A percentile compares a stretch with the other conserved stretches of the same genome.
Evolutionary conservation across 2,329 filamentous ascomycete species (phyloP).

Genomic region (Drechmeria coniospora): DNA sequence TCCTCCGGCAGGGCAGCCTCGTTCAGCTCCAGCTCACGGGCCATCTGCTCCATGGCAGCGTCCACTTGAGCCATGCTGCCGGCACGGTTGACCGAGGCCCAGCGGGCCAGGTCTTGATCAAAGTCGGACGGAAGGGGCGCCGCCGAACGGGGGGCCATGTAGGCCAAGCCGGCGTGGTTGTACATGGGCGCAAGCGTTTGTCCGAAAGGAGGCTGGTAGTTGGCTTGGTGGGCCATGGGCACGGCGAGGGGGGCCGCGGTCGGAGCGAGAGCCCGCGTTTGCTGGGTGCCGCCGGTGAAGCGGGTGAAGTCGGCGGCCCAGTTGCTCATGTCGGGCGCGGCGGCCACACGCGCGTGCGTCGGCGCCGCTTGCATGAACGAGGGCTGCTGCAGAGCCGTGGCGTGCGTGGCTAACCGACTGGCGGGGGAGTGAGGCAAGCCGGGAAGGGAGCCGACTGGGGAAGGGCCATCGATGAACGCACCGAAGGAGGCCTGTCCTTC

Average conservation of each 20-base stretch:
- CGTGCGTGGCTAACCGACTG: constrained; percentile 18
- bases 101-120: constrained; percentile 23
- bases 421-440: constrained; percentile 18
- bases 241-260: constrained; percentile 5
- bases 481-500: constrained; percentile 18
- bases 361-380: constrained; percentile 2
- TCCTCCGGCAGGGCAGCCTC: constrained; percentile 13
- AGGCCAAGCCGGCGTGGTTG: constrained; percentile 11
- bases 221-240: constrained; percentile 12
- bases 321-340: constrained; percentile 11
- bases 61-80: constrained; percentile 23
- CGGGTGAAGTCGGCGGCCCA: constrained; percentile 23
- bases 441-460: constrained; percentile 8
- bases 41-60: constrained; percentile 27
- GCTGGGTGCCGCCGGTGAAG: constrained; percentile 12
- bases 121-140: constrained; percentile 18
- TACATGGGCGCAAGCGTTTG: constrained; percentile 15
- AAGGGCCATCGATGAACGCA: constrained; percentile 18
- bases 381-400: constrained; percentile 13
- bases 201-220: constrained; percentile 16
- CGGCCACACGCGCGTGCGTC: constrained; percentile 10
- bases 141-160: constrained; percentile 10
- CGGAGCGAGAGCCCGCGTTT: constrained; percentile 7
- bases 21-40: constrained; percentile 22
- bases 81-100: constrained; percentile 22